Conservation (phyloP, 2,329 filamentous ascomycete species). For the Graphiopsis chlorocephala region DNA sequence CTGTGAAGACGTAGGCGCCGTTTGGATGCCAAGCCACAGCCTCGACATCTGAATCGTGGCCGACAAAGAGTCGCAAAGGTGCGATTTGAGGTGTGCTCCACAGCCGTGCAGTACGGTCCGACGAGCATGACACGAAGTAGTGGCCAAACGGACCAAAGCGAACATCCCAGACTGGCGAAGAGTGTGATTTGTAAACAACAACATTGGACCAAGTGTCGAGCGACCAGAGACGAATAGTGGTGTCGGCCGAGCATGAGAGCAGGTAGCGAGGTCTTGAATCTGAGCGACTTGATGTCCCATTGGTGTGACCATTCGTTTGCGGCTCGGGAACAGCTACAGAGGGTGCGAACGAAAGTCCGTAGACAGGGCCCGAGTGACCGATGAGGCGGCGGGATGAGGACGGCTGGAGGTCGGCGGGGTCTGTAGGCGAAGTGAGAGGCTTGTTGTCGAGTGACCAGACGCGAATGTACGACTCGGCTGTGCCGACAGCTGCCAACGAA, state of each 20-base stretch:
- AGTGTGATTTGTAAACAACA: constrained; percentile 90
- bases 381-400: constrained; percentile 73
- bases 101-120: constrained; percentile 84
- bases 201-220: constrained; percentile 88
- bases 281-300: constrained; percentile 31
- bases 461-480: constrained; percentile 90
- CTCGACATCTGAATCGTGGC: constrained; percentile 91
- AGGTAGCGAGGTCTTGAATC: constrained; percentile 68
- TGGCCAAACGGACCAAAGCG: constrained; percentile 91
- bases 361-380: constrained; percentile 87
- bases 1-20: constrained; percentile 88
- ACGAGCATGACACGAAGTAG: constrained; percentile 85
- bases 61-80: constrained; percentile 81
- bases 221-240: constrained; percentile 87
- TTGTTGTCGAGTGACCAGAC: constrained; percentile 90
- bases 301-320: constrained; percentile 39
- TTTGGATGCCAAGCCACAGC: constrained; percentile 93
- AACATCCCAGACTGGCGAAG: constrained; percentile 83
- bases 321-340: constrained; percentile 48
- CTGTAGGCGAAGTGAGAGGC: constrained; percentile 66
- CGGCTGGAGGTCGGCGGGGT: constrained; percentile 56
- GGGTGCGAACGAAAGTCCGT: constrained; percentile 84
- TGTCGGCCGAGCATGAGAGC: constrained; percentile 83
- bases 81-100: constrained; percentile 94
- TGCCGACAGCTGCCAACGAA: constrained; percentile 81